Evolutionary conservation across 208 protist species (phyloP), one percentile per base, ranked within the genome.

Genomic region (Leishmania mexicana): DNA sequence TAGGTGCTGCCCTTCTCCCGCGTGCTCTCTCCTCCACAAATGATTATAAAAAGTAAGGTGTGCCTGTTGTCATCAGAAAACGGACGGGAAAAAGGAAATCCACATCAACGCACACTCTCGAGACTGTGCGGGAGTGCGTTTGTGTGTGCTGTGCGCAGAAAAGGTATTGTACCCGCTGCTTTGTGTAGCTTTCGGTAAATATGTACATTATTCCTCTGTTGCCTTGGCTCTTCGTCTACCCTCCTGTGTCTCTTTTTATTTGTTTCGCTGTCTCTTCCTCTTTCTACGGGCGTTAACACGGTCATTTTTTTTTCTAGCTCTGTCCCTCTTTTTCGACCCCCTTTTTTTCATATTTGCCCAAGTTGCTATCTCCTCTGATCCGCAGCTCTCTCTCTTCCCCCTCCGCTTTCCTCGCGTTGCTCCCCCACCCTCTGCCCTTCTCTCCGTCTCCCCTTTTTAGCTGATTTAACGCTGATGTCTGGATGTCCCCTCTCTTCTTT

Each of bases 121-220:
- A 21, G 51, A 31, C 21, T 35, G 35, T 74, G 40, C 11, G 42
- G 10, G 4, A 75, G 71, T 57, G 71, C 47, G 71, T 38, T 45
- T 47, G 10, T 47, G 45, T 58, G 68, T 73, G 47, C 17, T 10
- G 51, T 62, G n/a, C 35, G 35, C 28, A 62, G 72, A 45, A 57
- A 0, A 60, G 40, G 72, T 54, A 47, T 40, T 31, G 51, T 40
- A 42, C 51, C 21, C 35, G 21, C 31, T 76, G 49, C 58, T 6
- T 54, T 75, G 71, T 75, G 58, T 54, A 57, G 51, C 24, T 57
- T 76, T 62, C 40, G 51, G 72, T 40, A 54, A 47, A 35, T 75
- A 75, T 75, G 71, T 75, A 75, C 71, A 58, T 58, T 75, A 21
- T 57, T 75, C 71, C 11, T 75, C 45, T 54, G 2, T 58, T 60